These are phyloP conservation scores for Rhypophila decipiens DNA, from an alignment of 495 filamentous ascomycete species.

Conservation along the genomic window DNA sequence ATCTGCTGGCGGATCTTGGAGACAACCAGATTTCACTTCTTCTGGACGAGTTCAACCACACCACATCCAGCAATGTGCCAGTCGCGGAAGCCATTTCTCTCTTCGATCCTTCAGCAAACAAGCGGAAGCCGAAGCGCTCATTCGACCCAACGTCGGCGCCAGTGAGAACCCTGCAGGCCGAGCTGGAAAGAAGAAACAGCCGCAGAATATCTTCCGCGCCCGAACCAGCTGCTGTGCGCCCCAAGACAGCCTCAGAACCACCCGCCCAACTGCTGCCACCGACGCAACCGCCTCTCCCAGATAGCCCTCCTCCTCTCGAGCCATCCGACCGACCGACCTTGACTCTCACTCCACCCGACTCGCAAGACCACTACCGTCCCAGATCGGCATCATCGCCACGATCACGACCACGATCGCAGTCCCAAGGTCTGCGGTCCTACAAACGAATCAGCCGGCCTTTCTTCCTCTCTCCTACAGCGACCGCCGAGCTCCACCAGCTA, in stretches of 20 bases:
- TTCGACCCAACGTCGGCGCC: constrained; percentile 23
- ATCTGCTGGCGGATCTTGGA: constrained; percentile 32
- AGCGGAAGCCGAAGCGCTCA: constrained; percentile 16
- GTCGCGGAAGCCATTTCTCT: constrained; percentile 29
- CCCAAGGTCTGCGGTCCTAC: constrained; percentile 18
- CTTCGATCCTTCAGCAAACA: constrained; percentile 19
- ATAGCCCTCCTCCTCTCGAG: constrained; percentile 4
- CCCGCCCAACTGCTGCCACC: background rate
- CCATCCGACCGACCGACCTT: constrained; percentile 5
- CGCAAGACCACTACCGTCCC: constrained; percentile 5
- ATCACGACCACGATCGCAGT: background rate
- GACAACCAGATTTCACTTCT: constrained; percentile 28
- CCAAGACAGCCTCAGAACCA: constrained; percentile 7
- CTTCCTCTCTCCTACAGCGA: constrained; percentile 25
- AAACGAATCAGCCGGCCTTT: constrained; percentile 30
- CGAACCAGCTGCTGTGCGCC: constrained; percentile 7
- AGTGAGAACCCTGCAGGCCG: constrained; percentile 23
- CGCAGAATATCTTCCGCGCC: constrained; percentile 23
- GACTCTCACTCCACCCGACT: constrained; percentile 10
- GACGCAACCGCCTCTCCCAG: constrained; percentile 2
- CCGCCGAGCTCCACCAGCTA: constrained; percentile 26
- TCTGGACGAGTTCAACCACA: constrained; percentile 32
- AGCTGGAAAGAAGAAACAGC: constrained; percentile 30
- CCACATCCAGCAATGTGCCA: constrained; percentile 31
- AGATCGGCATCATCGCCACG: constrained; percentile 11